These are phyloP conservation scores for Neurospora terricola DNA, from an alignment of 495 filamentous ascomycete genomes.

Conservation along the genomic window DNA sequence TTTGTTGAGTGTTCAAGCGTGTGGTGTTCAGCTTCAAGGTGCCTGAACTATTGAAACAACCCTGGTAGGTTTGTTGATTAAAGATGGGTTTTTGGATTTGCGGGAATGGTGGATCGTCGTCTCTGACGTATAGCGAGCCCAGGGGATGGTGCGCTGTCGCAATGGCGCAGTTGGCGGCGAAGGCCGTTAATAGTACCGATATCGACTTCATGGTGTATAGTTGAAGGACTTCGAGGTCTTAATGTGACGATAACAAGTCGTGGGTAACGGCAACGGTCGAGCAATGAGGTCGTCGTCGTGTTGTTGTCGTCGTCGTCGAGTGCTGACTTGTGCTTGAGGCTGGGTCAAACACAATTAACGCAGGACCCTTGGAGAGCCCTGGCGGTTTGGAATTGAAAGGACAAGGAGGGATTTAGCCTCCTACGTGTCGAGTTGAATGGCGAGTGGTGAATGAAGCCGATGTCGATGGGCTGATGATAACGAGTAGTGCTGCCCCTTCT, in stretches of 20 bases:
- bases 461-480: slow-evolving; percentile 6
- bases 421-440: slow-evolving; percentile 11
- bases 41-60: slow-evolving; percentile 24
- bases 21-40: slow-evolving; percentile 9
- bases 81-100: not conserved
- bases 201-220: slow-evolving; percentile 19
- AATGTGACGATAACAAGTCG: not conserved
- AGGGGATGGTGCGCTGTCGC: not conserved
- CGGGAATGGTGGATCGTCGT: not conserved
- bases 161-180: slow-evolving; percentile 5
- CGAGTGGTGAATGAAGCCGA: slow-evolving; percentile 13
- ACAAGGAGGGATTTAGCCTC: slow-evolving; percentile 1
- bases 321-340: not conserved
- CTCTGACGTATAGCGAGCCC: not conserved
- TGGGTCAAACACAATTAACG: not conserved
- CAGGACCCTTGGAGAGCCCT: not conserved
- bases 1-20: slow-evolving; percentile 5
- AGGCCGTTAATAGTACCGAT: slow-evolving; percentile 5
- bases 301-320: not conserved
- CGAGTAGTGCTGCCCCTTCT: not conserved
- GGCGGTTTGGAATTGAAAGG: not conserved
- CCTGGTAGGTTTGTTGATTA: slow-evolving; percentile 8
- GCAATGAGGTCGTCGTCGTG: not conserved
- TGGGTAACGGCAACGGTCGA: not conserved
- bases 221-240: not conserved